Evolutionary conservation across 768 basidiomycete genomes (phyloP), one percentile per base, ranked within the genome.

Genomic region (Leccinellum albellum): DNA sequence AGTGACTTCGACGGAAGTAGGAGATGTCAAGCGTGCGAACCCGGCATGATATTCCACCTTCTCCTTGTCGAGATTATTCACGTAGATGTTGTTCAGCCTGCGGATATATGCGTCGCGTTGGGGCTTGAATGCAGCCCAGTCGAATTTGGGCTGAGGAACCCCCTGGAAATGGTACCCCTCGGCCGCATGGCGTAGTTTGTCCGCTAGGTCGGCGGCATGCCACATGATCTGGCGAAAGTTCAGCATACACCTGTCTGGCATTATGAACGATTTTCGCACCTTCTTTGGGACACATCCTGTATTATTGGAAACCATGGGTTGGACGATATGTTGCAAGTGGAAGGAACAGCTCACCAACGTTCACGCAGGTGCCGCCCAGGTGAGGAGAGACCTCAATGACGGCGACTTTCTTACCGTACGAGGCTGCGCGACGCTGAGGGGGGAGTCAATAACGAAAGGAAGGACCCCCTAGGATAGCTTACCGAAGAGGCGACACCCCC

Each of bases 241-340:
- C 40, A 31, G 21, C 10, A 47, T 33, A 14, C 1, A 37, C 44
- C 23, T 28, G 46, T 6, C 37, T 31, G 50, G 3, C 10, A 29
- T 57, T 35, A 24, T 45, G 4, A 21, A 48, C 15, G 4, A 13
- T 32, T 9, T 46, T 50, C 20, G 64, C 50, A 85, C 93, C 79
- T 97, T 99, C 77, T 99, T 99, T 15, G 97, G 97, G 6, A 99
- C 94, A 76, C 96, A 98, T 66, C 94, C 93, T 91, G 61, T 7
- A 57, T 63, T 46, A 51, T 53, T 42, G 32, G n/a, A 8, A 29
- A 55, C 12, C 7, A 14, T 65, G n/a, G 61, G 57, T 49, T 55
- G 31, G 20, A 35, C 17, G 15, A 40, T 2, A n/a, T 13, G 42
- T 32, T 17, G 31, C 47, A 53, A 50, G 35, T 12, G 40, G 40